Conservation (phyloP, 257 asterid genomes). For the Solanum sejunctum region DNA sequence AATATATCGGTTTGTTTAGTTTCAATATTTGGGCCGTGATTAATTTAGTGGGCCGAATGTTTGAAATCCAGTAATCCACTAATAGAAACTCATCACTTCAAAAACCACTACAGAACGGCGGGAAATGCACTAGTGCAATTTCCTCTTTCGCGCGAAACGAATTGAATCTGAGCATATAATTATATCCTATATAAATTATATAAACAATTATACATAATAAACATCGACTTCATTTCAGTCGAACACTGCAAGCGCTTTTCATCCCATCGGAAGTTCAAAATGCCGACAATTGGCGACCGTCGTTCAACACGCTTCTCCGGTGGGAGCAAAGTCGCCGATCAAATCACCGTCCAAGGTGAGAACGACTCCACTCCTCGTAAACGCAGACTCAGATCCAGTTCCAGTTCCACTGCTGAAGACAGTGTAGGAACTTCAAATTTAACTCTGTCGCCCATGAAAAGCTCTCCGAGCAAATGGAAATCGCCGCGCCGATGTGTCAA, state of each 20-base stretch:
- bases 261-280: background rate
- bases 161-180: background rate
- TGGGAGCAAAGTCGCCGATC: conserved; percentile 1
- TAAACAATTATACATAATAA: background rate
- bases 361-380: conserved; percentile 31
- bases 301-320: conserved; percentile 15
- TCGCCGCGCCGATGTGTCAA: conserved; percentile 40
- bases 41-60: background rate
- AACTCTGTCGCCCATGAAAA: conserved; percentile 16
- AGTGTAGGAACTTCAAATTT: conserved; percentile 5
- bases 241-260: background rate
- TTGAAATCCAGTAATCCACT: background rate
- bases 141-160: conserved; percentile 22
- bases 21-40: background rate
- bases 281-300: conserved; percentile 46
- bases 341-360: background rate
- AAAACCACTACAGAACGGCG: conserved; percentile 4
- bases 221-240: background rate
- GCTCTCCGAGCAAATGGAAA: conserved; percentile 35
- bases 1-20: background rate
- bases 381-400: conserved; percentile 42
- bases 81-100: background rate
- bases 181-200: background rate
- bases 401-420: background rate
- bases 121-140: conserved; percentile 10